These are phyloP conservation scores for Plasmopara viticola DNA, from an alignment of 352 stramenopile species.

Conservation along the genomic window DNA sequence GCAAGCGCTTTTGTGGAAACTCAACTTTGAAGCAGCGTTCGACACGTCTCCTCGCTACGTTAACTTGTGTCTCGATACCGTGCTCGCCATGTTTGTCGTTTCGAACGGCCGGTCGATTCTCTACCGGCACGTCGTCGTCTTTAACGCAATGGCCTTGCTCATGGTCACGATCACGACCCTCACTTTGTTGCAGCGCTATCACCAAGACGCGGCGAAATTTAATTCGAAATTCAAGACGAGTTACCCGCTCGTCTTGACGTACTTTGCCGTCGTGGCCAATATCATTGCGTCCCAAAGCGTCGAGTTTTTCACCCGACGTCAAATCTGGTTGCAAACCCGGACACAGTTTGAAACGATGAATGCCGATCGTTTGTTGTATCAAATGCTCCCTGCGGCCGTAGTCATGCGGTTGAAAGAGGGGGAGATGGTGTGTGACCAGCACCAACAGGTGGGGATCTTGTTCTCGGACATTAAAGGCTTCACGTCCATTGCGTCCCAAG, in stretches of 20 bases:
- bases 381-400: constrained; percentile 80
- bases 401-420: constrained; percentile 83
- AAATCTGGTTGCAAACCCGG: constrained; percentile 82
- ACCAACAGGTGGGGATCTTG: constrained; percentile 83
- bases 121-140: constrained; percentile 54
- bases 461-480: constrained; percentile 92
- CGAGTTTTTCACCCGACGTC: constrained; percentile 75
- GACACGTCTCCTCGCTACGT: constrained; percentile 64
- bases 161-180: constrained; percentile 44
- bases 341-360: constrained; percentile 83
- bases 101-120: constrained; percentile 77
- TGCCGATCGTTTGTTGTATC: constrained; percentile 74
- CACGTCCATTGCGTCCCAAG: constrained; percentile 83
- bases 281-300: constrained; percentile 73
- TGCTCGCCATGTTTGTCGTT: constrained; percentile 80
- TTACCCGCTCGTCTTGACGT: constrained; percentile 77
- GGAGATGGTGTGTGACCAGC: constrained; percentile 78
- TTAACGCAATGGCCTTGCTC: constrained; percentile 52
- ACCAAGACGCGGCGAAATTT: constrained; percentile 43
- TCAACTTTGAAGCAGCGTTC: constrained; percentile 50
- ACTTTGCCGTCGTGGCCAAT: constrained; percentile 72
- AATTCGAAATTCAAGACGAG: constrained; percentile 77
- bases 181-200: constrained; percentile 38
- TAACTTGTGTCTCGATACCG: constrained; percentile 71
- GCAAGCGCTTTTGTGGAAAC: constrained; percentile 45